phyloP scores from a whole-genome alignment of 169 alveolate genomes.

The Babesia gibsoni region DNA sequence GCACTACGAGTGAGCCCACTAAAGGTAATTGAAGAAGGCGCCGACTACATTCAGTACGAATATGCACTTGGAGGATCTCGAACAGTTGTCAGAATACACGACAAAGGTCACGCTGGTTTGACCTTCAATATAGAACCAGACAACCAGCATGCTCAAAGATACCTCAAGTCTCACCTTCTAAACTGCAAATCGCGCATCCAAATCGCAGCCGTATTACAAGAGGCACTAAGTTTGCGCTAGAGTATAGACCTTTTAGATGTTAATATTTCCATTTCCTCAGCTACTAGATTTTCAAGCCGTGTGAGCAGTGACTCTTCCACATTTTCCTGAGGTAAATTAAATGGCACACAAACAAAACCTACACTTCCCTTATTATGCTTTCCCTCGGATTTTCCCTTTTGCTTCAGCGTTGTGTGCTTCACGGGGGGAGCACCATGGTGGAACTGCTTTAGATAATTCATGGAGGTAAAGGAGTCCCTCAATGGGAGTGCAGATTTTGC shows the following conservation, averaged over 20 bases:
- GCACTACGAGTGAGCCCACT: constrained; percentile 28
- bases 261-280: constrained; percentile 46
- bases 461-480: background rate
- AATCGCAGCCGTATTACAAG: constrained; percentile 38
- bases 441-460: background rate
- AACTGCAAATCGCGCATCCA: constrained; percentile 22
- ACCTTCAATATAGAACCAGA: constrained; percentile 8
- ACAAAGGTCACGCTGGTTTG: constrained; percentile 2
- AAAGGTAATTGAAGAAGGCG: constrained; percentile 12
- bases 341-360: background rate
- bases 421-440: background rate
- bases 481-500: background rate
- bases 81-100: background rate
- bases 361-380: background rate
- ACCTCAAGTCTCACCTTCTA: background rate
- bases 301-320: constrained; percentile 46
- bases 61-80: constrained; percentile 11
- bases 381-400: background rate
- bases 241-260: background rate
- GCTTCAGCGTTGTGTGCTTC: background rate
- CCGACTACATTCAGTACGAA: constrained; percentile 16
- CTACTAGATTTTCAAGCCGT: constrained; percentile 41
- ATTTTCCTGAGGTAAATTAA: background rate
- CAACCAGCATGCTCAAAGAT: constrained; percentile 10
- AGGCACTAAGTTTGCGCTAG: constrained; percentile 26